Base-by-base conservation (phyloP, 192 early-diverging fungal genomes). In the Borealophlyctis nickersoniae region DNA sequence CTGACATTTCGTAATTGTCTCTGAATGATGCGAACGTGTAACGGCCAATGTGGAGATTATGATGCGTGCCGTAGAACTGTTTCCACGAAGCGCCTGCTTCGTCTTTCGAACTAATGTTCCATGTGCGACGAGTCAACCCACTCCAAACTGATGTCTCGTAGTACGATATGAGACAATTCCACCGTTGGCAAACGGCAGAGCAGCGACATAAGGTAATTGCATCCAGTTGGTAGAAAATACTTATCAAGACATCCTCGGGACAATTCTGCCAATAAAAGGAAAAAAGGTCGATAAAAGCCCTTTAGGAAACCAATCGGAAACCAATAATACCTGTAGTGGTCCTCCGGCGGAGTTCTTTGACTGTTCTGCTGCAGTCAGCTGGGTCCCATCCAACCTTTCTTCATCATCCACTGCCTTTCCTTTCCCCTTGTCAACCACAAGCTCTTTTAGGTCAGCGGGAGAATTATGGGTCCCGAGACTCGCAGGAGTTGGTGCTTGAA, bases 201-300 rank as follows among this genome's bases (percentile, higher is more conserved):
- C 56, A 23, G 4, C 66, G 71, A 36, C 27, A 33, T 13, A 72
- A 31, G 0, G 65, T 19, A 22, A 16, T 50, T 4, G 65, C 60
- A 27, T 72, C 71, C 30, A 72, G 56, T 14, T 69, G 56, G 1
- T 36, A 36, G 45, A 72, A 68, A 9, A 72, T 61, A 53, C 29
- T 48, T 31, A 68, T 29, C 2, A 72, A 58, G 27, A 72, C 26
- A 13, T 72, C 71, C 39, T 72, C 70, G 1, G 70, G 65, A 33
- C 63, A 72, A 7, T 30, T 9, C 32, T 72, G 61, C 45, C 63
- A 32, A 32, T 56, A 61, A 23, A 23, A 23, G 0, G 0, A 23
- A 27, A 27, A 56, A 23, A 27, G 54, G 54, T 56, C 54, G 54
- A 56, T n/a, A n/a, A n/a, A n/a, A n/a, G n/a, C n/a, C n/a, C n/a